Conservation (phyloP, 208 protist species). For the Trypanosoma theileri region DNA sequence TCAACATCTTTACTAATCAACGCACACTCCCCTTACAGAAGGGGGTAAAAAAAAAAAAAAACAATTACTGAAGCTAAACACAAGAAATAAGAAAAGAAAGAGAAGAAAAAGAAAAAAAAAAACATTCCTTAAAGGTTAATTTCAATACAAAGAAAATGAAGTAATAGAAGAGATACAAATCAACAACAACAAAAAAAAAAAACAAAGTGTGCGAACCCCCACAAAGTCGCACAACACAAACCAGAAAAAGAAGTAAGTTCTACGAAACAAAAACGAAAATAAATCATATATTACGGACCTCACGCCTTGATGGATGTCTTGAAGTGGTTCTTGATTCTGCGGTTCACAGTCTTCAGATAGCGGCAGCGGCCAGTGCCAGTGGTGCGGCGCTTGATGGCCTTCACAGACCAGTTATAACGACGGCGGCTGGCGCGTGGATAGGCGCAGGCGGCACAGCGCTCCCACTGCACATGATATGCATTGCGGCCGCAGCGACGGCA, state of each 20-base stretch:
- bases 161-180: neutral
- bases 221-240: too few relatives aligned
- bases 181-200: slow-evolving; percentile 11
- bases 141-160: too few relatives aligned
- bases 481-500: slow-evolving; percentile 97
- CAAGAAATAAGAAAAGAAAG: too few relatives aligned
- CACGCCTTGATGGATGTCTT: slow-evolving; percentile 83
- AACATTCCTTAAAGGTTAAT: neutral
- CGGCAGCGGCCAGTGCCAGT: slow-evolving; percentile 98
- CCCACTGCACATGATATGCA: slow-evolving; percentile 98
- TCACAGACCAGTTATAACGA: slow-evolving; percentile 97
- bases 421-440: slow-evolving; percentile 96
- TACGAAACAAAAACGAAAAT: slow-evolving; percentile 1
- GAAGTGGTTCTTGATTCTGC: slow-evolving; percentile 98
- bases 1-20: too few relatives aligned
- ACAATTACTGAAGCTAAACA: too few relatives aligned
- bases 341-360: slow-evolving; percentile 96
- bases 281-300: slow-evolving; percentile 16
- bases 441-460: slow-evolving; percentile 97
- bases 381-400: slow-evolving; percentile 97
- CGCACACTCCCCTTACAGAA: too few relatives aligned
- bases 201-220: neutral
- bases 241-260: neutral
- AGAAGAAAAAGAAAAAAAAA: neutral
- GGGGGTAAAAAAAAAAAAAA: too few relatives aligned